Base-by-base conservation (phyloP, 306 rosid species). In the Rosa chinensis region DNA sequence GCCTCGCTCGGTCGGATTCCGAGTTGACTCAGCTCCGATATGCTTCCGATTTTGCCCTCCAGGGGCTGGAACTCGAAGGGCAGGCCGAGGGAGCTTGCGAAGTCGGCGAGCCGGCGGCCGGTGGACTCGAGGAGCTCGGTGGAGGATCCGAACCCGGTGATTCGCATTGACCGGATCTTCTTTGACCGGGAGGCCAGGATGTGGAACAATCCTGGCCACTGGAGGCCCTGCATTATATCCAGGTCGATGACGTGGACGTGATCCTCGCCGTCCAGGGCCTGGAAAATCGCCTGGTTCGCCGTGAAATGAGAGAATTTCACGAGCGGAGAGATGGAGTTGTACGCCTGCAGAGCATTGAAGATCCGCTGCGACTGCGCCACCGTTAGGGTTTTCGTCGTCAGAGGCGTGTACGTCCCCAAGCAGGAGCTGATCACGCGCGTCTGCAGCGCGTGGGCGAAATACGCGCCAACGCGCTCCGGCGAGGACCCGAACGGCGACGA, bases 201-300 rank as follows among this genome's bases (percentile, higher is more conserved):
- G 91, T 95, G 93, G 91, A 95, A 95, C 81, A 95, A 68, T 61
- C 98, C 99, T 23, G 99, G 99, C 99, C 99, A 95, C 80, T 95
- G 99, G 20, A 93, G 99, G 4, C 99, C 99, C 39, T 95, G 99
- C 99, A 95, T 95, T 88, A 95, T 91, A 74, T 95, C 99, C 12
- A 95, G 83, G 25, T 95, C 99, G 83, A 95, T 93, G 77, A 95
- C 88, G 90, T 95, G 99, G 86, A 95, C 83, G 68, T 92, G 89
- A 81, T 95, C 99, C 67, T 93, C 97, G 63, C 99, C 99, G 63
- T 95, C 96, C 39, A 95, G 47, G 0, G 98, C 99, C 48, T 95
- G 98, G 88, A 91, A 95, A 64, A 95, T 95, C 3, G 97, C 99
- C 47, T 95, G 99, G 81, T 95, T 95, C 13, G 99, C 97, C 3